phyloP scores from a whole-genome alignment of 1,284 basidiomycete species.

The Singerocomus rubriflavus region DNA sequence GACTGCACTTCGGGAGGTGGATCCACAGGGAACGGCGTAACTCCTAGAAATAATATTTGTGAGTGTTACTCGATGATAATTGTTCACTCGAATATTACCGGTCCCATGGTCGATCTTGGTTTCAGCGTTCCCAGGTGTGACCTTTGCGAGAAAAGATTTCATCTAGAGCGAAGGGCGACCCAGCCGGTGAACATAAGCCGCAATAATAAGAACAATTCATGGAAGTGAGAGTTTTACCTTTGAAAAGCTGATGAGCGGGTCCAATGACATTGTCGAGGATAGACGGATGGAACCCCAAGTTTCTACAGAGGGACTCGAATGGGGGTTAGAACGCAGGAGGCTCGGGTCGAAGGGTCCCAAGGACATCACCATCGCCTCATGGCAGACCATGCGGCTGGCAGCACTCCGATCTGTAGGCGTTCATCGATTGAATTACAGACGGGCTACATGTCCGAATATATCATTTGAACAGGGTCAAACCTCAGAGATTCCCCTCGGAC shows the following conservation, averaged over 20 bases:
- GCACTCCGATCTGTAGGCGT: slow-evolving; percentile 14
- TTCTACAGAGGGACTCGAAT: slow-evolving; percentile 6
- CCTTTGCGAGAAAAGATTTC: too few species aligned
- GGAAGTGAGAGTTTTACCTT: slow-evolving; percentile 11
- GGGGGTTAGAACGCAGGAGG: slow-evolving; percentile 7
- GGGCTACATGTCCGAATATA: background rate
- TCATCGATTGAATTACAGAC: background rate
- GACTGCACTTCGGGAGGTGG: background rate
- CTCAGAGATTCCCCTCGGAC: slow-evolving; percentile 8
- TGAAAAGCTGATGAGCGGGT: slow-evolving; percentile 6
- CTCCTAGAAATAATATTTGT: slow-evolving; percentile 8
- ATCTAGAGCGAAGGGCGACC: slow-evolving; percentile 10
- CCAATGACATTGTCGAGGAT: slow-evolving; percentile 9
- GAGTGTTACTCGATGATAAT: slow-evolving; percentile 2
- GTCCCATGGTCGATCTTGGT: background rate
- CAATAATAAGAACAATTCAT: background rate
- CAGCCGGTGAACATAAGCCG: slow-evolving; percentile 4
- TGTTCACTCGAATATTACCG: slow-evolving; percentile 14
- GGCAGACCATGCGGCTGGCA: slow-evolving; percentile 22
- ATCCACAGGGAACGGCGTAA: background rate
- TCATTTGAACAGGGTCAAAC: slow-evolving; percentile 11
- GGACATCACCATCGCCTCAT: slow-evolving; percentile 20
- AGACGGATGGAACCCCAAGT: background rate
- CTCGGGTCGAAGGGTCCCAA: slow-evolving; percentile 6
- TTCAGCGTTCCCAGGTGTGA: background rate